Evolutionary conservation across 2,329 filamentous ascomycete genomes (phyloP).

Genomic region (Lasiodiplodia hormozganensis): DNA sequence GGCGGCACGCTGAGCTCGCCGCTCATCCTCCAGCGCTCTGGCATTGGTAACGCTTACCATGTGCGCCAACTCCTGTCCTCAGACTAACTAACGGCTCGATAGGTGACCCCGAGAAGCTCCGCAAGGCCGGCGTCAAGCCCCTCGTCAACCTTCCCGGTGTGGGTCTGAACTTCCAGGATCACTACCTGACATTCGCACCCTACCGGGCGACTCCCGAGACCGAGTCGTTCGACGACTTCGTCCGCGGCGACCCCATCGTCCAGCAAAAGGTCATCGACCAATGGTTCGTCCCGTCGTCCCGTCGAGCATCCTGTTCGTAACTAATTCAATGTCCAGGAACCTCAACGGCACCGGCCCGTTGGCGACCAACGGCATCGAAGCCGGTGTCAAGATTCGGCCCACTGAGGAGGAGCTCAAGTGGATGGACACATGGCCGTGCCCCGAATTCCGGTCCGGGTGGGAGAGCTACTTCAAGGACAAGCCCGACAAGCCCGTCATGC

Average conservation of each 20-base stretch:
- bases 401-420: conserved; percentile 70
- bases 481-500: conserved; percentile 87
- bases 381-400: conserved; percentile 78
- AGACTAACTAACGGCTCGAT: conserved; percentile 18
- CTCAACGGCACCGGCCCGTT: conserved; percentile 79
- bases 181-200: conserved; percentile 67
- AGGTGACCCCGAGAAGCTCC: conserved; percentile 73
- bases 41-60: conserved; percentile 58
- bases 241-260: conserved; percentile 73
- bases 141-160: conserved; percentile 75
- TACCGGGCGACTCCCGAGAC: conserved; percentile 76
- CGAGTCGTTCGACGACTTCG: conserved; percentile 82
- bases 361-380: conserved; percentile 80
- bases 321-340: conserved; percentile 46
- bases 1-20: conserved; percentile 77
- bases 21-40: conserved; percentile 76
- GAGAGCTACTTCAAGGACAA: conserved; percentile 85
- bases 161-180: conserved; percentile 77
- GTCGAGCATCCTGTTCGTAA: neutral
- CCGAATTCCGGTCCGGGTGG: conserved; percentile 77
- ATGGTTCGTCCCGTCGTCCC: conserved; percentile 56
- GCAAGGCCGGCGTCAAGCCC: conserved; percentile 70
- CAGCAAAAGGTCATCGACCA: conserved; percentile 78
- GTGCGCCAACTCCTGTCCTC: neutral
- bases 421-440: conserved; percentile 76